Evolutionary conservation across 257 asterid species (phyloP).

Genomic region (Penstemon newberryi): DNA sequence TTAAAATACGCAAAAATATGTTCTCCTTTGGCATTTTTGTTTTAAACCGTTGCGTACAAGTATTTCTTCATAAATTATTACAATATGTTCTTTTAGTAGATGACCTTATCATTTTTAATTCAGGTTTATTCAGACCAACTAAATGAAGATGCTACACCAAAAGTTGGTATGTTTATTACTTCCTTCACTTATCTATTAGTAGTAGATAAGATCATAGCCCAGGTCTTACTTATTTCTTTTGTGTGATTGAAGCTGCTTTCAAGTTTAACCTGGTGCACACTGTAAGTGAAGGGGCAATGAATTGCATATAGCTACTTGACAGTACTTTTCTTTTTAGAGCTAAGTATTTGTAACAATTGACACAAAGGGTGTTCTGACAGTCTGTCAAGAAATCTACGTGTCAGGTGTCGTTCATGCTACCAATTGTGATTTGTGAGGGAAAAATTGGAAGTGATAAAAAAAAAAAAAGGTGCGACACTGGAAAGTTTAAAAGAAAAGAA

Average conservation of each 20-base stretch:
- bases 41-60: too few species aligned
- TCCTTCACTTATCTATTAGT: slow-evolving; percentile 12
- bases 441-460: neutral
- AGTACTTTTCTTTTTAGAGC: neutral
- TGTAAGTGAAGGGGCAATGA: neutral
- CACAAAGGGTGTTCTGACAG: neutral
- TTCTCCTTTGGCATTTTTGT: too few species aligned
- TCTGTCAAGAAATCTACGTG: neutral
- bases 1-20: neutral
- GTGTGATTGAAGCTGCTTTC: neutral
- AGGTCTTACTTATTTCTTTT: slow-evolving; percentile 22
- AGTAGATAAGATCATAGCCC: slow-evolving; percentile 14
- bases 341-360: neutral
- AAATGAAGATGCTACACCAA: slow-evolving; percentile 54
- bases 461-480: neutral
- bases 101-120: slow-evolving; percentile 27
- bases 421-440: neutral
- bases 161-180: slow-evolving; percentile 52
- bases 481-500: neutral
- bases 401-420: neutral
- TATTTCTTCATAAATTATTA: too few species aligned
- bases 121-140: slow-evolving; percentile 71
- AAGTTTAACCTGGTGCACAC: slow-evolving; percentile 4
- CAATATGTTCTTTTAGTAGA: neutral
- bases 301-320: neutral